phyloP scores from a whole-genome alignment of 169 alveolate genomes.

The Eimeria brunetti region DNA sequence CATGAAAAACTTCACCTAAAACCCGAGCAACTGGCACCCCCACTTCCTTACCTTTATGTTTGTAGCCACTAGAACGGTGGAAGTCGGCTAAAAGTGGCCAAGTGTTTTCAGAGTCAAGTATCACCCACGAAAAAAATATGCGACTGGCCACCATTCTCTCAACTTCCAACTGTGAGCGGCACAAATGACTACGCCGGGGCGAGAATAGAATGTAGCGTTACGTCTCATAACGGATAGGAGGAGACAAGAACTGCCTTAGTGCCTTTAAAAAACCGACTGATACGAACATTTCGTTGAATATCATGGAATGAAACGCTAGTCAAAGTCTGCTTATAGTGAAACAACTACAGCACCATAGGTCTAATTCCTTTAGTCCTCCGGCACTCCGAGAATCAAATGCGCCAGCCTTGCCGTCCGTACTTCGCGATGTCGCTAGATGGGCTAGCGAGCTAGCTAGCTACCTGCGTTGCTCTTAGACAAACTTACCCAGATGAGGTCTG shows the following conservation, averaged over 20 bases:
- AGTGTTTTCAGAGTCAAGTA: too few relatives aligned
- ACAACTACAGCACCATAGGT: not conserved
- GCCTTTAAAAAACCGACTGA: not conserved
- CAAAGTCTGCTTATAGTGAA: not conserved
- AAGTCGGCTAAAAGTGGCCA: not conserved
- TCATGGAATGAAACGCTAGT: not conserved
- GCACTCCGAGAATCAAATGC: not conserved
- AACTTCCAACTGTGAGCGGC: not conserved
- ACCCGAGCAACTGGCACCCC: not conserved
- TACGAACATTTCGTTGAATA: not conserved
- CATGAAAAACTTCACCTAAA: not conserved
- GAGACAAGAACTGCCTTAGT: not conserved
- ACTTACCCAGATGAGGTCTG: conserved; percentile 72
- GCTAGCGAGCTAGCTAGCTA: not conserved
- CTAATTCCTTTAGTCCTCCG: not conserved
- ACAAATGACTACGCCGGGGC: not conserved
- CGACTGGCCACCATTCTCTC: not conserved
- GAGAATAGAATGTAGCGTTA: not conserved
- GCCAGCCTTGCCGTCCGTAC: not conserved
- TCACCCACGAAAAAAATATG: not conserved
- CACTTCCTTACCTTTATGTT: too few relatives aligned
- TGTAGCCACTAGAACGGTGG: too few relatives aligned
- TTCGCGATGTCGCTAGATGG: not conserved
- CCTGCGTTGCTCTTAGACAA: not conserved
- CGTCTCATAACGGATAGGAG: not conserved